These are phyloP conservation scores for Phialocephala subalpina DNA, from an alignment of 2,329 filamentous ascomycete genomes.

Conservation along the genomic window DNA sequence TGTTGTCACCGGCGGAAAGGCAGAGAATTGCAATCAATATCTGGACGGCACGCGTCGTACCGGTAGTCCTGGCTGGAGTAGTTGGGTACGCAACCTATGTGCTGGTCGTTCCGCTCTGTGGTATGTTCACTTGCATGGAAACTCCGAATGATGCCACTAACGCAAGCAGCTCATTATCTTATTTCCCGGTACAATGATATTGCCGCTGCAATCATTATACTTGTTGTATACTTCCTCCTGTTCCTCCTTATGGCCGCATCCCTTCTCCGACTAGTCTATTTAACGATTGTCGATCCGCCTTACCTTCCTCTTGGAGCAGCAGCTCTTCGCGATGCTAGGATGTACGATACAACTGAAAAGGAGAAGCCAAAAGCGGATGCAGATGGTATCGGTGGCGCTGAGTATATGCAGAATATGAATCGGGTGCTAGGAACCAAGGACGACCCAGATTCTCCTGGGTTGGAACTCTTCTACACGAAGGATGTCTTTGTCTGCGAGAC, in stretches of 20 bases:
- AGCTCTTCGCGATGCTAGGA: conserved; percentile 29
- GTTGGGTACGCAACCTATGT: conserved; percentile 78
- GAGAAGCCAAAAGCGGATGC: conserved; percentile 19
- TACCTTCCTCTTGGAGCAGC: conserved; percentile 71
- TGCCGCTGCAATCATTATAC: conserved; percentile 71
- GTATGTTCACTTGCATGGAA: conserved; percentile 55
- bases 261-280: conserved; percentile 76
- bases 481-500: conserved; percentile 85
- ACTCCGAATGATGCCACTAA: conserved; percentile 22
- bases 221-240: conserved; percentile 77
- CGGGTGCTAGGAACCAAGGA: conserved; percentile 25
- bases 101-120: conserved; percentile 70
- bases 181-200: conserved; percentile 54
- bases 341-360: conserved; percentile 36
- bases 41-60: conserved; percentile 61
- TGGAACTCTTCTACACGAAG: conserved; percentile 81
- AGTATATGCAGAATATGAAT: conserved; percentile 35
- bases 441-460: conserved; percentile 67
- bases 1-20: neutral
- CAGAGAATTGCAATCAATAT: conserved; percentile 32
- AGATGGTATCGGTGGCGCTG: conserved; percentile 33
- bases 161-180: conserved; percentile 72
- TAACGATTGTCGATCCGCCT: conserved; percentile 75
- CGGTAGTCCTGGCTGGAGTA: conserved; percentile 70
- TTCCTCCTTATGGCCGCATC: conserved; percentile 70